Evolutionary conservation across 2,329 filamentous ascomycete species (phyloP).

Genomic region (Alternaria sp.): DNA sequence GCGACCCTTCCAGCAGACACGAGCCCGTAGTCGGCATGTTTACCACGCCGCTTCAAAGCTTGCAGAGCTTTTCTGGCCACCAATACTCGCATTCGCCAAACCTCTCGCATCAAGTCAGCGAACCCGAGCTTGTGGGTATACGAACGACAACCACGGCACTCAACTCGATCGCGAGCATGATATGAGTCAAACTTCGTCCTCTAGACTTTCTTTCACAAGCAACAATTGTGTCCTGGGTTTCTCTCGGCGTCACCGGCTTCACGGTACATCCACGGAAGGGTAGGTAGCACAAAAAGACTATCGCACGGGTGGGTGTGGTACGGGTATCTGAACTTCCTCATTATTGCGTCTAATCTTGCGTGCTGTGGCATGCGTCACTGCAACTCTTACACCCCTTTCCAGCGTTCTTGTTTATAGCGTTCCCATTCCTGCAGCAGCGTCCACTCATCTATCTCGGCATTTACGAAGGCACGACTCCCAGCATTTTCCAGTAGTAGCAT

Average conservation of each 20-base stretch:
- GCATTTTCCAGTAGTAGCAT: conserved; percentile 13
- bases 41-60: conserved; percentile 38
- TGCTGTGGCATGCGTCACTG: too few species aligned
- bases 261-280: neutral
- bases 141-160: conserved; percentile 37
- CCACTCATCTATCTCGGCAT: neutral
- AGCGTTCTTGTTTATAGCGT: conserved; percentile 13
- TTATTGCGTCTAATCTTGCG: neutral
- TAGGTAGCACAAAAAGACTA: neutral
- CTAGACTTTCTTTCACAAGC: neutral
- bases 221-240: neutral
- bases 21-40: conserved; percentile 40
- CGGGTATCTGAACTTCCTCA: neutral
- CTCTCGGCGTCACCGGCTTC: neutral
- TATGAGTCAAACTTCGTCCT: conserved; percentile 14
- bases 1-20: conserved; percentile 19
- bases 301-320: neutral
- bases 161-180: conserved; percentile 47
- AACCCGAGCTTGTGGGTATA: conserved; percentile 46
- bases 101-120: conserved; percentile 39
- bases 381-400: neutral
- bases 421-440: neutral
- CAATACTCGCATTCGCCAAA: conserved; percentile 19
- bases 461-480: conserved; percentile 30
- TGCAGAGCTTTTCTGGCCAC: conserved; percentile 31